phyloP scores from a whole-genome alignment of 306 rosid genomes.

The Prunus padus region DNA sequence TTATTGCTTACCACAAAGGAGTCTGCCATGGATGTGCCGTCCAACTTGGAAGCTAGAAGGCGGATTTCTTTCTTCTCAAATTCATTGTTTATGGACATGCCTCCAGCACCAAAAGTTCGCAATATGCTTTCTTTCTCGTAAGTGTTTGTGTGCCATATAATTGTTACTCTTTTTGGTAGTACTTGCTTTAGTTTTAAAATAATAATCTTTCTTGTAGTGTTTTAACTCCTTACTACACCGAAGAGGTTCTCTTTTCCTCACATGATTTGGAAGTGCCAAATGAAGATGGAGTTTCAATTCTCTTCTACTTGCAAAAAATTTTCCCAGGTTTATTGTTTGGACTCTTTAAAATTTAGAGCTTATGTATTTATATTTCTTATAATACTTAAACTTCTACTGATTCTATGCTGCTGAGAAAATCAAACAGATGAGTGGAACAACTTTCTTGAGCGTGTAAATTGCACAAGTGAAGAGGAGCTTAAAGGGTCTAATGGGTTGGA shows the following conservation, averaged over 20 bases:
- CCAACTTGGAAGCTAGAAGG: slow-evolving; percentile 95
- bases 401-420: slow-evolving; percentile 14
- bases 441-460: slow-evolving; percentile 71
- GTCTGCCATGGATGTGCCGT: slow-evolving; percentile 98
- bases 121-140: slow-evolving; percentile 99
- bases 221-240: slow-evolving; percentile 88
- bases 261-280: slow-evolving; percentile 66
- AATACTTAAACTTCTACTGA: background rate
- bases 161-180: background rate
- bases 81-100: slow-evolving; percentile 97
- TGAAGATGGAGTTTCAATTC: slow-evolving; percentile 95
- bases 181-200: slow-evolving; percentile 6
- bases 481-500: slow-evolving; percentile 65
- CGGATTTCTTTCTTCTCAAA: slow-evolving; percentile 93
- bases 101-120: slow-evolving; percentile 92
- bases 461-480: slow-evolving; percentile 64
- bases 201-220: slow-evolving; percentile 51
- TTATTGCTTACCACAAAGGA: slow-evolving; percentile 90
- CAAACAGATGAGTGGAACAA: slow-evolving; percentile 89
- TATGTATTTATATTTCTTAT: background rate
- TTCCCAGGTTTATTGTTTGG: slow-evolving; percentile 64
- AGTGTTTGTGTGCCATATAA: slow-evolving; percentile 21
- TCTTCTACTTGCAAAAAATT: slow-evolving; percentile 90
- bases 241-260: slow-evolving; percentile 92
- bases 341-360: background rate